phyloP scores from a whole-genome alignment of 495 filamentous ascomycete species.

The Penicillium paradoxum region DNA sequence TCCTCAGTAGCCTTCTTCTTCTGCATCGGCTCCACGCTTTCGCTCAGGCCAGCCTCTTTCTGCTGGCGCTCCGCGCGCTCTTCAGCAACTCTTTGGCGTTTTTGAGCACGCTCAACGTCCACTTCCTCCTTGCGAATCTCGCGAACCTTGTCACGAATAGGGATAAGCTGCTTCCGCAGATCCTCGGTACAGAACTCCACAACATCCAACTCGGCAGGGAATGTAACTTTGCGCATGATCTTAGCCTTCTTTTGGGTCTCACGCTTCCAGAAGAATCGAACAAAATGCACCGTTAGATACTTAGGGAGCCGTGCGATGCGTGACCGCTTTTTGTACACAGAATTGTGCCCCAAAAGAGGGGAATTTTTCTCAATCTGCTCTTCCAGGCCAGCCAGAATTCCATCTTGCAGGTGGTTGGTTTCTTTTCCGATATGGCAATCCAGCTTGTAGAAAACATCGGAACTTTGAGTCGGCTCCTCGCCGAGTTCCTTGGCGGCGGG shows the following conservation, averaged over 20 bases:
- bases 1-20: conserved; percentile 49
- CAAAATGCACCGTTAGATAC: conserved; percentile 94
- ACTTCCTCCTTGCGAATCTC: conserved; percentile 93
- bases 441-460: conserved; percentile 83
- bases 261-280: conserved; percentile 96
- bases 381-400: conserved; percentile 70
- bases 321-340: conserved; percentile 82
- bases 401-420: conserved; percentile 86
- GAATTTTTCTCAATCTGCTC: conserved; percentile 92
- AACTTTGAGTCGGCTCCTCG: conserved; percentile 60
- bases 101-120: conserved; percentile 80
- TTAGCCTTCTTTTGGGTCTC: conserved; percentile 96
- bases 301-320: conserved; percentile 85
- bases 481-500: conserved; percentile 66
- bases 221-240: conserved; percentile 98
- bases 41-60: conserved; percentile 36
- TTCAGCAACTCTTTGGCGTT: conserved; percentile 75
- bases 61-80: conserved; percentile 52
- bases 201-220: conserved; percentile 86
- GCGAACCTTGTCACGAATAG: conserved; percentile 89
- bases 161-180: conserved; percentile 73
- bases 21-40: conserved; percentile 41
- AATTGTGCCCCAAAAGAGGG: conserved; percentile 67
- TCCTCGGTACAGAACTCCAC: conserved; percentile 95
- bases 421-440: conserved; percentile 86